phyloP scores from a whole-genome alignment of 2,329 filamentous ascomycete species.

The Furcasterigmium furcatum region DNA sequence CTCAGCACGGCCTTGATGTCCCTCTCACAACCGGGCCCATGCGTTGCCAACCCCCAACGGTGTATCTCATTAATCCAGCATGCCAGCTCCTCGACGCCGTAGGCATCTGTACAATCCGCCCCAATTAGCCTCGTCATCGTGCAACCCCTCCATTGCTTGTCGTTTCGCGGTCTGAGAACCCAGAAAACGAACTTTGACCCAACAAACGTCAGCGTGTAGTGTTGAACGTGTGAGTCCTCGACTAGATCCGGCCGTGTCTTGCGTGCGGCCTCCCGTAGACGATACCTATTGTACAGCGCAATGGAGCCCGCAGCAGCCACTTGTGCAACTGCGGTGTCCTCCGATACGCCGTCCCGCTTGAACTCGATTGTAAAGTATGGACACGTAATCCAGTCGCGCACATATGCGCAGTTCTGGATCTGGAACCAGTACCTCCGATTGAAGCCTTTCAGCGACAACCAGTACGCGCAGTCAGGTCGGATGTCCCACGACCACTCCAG shows the following conservation, averaged over 20 bases:
- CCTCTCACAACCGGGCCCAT: not conserved
- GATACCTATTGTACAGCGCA: not conserved
- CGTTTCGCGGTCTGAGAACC: not conserved
- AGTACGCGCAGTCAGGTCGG: not conserved
- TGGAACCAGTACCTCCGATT: not conserved
- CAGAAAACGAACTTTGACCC: not conserved
- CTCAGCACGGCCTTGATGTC: not conserved
- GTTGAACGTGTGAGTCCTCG: not conserved
- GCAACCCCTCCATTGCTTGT: not conserved
- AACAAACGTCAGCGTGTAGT: not conserved
- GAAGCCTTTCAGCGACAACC: not conserved
- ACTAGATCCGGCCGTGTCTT: not conserved
- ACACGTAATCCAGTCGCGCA: not conserved
- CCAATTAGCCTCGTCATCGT: not conserved
- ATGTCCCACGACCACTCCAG: constrained; percentile 7
- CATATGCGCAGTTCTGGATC: not conserved
- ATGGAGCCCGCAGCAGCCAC: not conserved
- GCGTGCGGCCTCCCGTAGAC: not conserved
- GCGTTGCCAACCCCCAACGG: not conserved
- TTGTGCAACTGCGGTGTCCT: not conserved
- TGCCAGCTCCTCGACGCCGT: not conserved
- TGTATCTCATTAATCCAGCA: not conserved
- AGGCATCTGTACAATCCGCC: not conserved
- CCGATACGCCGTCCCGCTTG: not conserved
- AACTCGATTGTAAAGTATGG: not conserved